Percentiles rank a stretch among this genome's conserved stretches.
Conservation (phyloP, 176 grass and related monocot species). For the Ampelocalamus luodianensis region DNA sequence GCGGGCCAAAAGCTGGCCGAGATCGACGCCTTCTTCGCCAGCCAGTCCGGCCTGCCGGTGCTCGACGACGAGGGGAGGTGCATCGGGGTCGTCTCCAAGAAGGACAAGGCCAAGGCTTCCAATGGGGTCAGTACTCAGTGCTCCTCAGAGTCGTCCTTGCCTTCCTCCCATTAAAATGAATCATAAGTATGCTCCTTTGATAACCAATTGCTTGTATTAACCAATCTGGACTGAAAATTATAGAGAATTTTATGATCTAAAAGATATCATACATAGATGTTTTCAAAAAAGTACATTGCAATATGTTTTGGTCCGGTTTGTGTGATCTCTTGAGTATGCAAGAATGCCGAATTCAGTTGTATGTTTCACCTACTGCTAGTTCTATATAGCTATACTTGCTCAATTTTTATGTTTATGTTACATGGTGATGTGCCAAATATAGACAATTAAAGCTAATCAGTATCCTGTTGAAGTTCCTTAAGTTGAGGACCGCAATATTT, state of each 20-base stretch:
- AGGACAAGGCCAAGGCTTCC: constrained; percentile 63
- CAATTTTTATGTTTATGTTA: too few relatives aligned
- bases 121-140: constrained; percentile 54
- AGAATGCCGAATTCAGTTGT: background rate
- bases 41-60: constrained; percentile 66
- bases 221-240: background rate
- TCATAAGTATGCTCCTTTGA: background rate
- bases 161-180: background rate
- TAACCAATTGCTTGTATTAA: background rate
- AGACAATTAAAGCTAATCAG: background rate
- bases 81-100: constrained; percentile 71
- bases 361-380: background rate
- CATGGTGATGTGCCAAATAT: background rate
- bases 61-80: constrained; percentile 59
- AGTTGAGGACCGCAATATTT: background rate
- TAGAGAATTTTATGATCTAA: too few relatives aligned
- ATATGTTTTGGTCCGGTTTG: background rate
- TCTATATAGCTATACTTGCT: background rate
- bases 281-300: background rate
- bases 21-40: constrained; percentile 59
- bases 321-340: background rate
- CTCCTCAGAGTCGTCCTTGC: background rate
- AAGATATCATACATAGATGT: background rate
- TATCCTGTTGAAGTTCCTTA: background rate
- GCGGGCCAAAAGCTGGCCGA: constrained; percentile 57